A percentile compares a stretch with the other conserved stretches of the same genome.
Conservation (phyloP, 73 alveolate species). For the Paramecium octaurelia region DNA sequence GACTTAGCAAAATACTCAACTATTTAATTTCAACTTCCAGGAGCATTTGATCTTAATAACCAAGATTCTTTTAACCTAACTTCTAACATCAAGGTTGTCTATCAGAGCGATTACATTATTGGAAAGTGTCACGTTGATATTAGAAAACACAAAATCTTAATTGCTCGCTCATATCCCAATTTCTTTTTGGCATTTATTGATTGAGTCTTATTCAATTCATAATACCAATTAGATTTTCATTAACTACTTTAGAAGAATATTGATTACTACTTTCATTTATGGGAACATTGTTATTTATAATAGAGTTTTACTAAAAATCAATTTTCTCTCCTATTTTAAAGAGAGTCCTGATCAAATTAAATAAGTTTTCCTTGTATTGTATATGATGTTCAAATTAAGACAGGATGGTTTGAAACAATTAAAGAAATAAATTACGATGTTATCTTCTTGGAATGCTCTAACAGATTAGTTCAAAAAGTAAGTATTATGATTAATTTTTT, state of each 20-base stretch:
- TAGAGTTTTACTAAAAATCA: neutral
- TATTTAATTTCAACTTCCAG: neutral
- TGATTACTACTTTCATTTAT: neutral
- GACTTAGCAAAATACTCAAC: neutral
- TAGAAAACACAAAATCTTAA: constrained; percentile 3
- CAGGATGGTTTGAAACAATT: neutral
- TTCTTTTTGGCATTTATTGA: constrained; percentile 14
- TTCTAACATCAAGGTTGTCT: neutral
- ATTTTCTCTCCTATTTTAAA: neutral
- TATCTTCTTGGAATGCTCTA: constrained; percentile 3
- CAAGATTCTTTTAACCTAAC: neutral
- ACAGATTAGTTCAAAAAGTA: neutral
- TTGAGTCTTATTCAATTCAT: neutral
- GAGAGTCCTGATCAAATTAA: neutral
- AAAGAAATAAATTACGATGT: neutral
- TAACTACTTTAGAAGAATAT: neutral
- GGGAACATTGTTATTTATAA: neutral
- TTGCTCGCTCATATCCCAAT: neutral
- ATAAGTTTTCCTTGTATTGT: neutral
- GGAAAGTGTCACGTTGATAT: constrained; percentile 19
- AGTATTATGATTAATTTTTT: neutral
- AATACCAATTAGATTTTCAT: neutral
- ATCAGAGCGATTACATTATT: neutral
- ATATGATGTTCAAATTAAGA: neutral
- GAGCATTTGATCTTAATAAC: neutral